A percentile compares a stretch with the other conserved stretches of the same genome.
These are phyloP conservation scores for Chlamydomonas schloesseri DNA, from an alignment of 139 green algal species.

Conservation along the genomic window DNA sequence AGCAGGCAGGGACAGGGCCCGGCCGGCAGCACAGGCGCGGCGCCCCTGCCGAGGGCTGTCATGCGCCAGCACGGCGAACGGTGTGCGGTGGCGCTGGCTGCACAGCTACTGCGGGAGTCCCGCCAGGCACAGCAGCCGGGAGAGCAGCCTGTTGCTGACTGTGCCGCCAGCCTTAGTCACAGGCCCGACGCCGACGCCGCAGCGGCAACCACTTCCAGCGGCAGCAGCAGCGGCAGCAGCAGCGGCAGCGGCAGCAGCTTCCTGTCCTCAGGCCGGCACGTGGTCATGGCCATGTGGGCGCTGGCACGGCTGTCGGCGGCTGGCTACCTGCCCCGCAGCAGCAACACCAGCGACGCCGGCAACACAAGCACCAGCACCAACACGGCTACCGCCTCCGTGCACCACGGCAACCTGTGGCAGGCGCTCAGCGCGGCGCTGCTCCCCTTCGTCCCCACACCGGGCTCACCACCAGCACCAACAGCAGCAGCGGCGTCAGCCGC, in stretches of 20 bases:
- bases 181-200: too few relatives aligned
- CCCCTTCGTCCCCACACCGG: neutral
- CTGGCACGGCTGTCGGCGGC: neutral
- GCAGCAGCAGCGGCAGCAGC: neutral
- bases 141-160: too few relatives aligned
- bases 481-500: neutral
- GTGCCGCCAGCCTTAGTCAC: too few relatives aligned
- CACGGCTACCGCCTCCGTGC: too few relatives aligned
- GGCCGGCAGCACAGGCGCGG: neutral
- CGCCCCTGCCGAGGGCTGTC: neutral
- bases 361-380: too few relatives aligned
- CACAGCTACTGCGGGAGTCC: neutral
- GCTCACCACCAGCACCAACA: too few relatives aligned
- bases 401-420: neutral
- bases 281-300: constrained; percentile 29
- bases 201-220: neutral
- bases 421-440: neutral
- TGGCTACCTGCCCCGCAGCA: neutral
- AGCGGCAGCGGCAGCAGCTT: neutral
- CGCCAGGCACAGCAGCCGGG: neutral
- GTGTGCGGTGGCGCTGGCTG: constrained; percentile 21
- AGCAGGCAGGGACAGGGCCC: neutral
- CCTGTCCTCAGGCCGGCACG: neutral
- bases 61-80: neutral
- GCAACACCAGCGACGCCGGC: neutral